Conservation (phyloP, 768 basidiomycete genomes). For the Leccinum ochraceum region DNA sequence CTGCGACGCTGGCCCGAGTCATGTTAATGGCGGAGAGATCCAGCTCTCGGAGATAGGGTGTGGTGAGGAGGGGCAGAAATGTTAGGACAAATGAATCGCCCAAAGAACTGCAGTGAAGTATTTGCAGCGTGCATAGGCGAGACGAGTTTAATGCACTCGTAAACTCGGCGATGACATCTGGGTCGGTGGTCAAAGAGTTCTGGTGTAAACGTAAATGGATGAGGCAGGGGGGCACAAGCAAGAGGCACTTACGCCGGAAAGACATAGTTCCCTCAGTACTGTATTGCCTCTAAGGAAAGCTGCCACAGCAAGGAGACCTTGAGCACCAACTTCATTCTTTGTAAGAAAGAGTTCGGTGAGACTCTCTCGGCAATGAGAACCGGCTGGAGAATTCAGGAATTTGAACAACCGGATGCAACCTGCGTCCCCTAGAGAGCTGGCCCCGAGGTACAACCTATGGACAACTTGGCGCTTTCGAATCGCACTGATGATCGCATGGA, state of each 20-base stretch:
- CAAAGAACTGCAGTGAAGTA: conserved; percentile 52
- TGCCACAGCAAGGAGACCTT: conserved; percentile 54
- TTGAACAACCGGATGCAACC: conserved; percentile 56
- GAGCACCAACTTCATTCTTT: conserved; percentile 54
- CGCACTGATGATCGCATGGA: conserved; percentile 46
- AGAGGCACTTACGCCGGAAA: conserved; percentile 53
- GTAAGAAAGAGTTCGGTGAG: conserved; percentile 61
- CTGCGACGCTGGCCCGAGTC: conserved; percentile 41
- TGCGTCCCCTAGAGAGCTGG: conserved; percentile 57
- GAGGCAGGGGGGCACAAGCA: conserved; percentile 1
- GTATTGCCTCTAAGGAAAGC: conserved; percentile 50
- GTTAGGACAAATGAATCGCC: conserved; percentile 49
- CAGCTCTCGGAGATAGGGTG: conserved; percentile 51
- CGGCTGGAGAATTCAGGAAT: conserved; percentile 52
- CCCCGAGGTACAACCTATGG: conserved; percentile 53
- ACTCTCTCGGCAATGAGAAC: conserved; percentile 38
- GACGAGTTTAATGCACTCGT: conserved; percentile 56
- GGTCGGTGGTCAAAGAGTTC: conserved; percentile 44
- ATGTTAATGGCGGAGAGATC: conserved; percentile 55
- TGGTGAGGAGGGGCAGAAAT: conserved; percentile 53
- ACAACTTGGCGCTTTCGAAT: conserved; percentile 50
- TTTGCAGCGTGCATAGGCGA: conserved; percentile 46
- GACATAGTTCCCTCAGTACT: conserved; percentile 48
- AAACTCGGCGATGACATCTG: conserved; percentile 40
- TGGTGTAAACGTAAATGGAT: conserved; percentile 24